Evolutionary conservation across 805 yeast genomes (phyloP), one percentile per base, ranked within the genome.

Genomic region (Millerago galiae): DNA sequence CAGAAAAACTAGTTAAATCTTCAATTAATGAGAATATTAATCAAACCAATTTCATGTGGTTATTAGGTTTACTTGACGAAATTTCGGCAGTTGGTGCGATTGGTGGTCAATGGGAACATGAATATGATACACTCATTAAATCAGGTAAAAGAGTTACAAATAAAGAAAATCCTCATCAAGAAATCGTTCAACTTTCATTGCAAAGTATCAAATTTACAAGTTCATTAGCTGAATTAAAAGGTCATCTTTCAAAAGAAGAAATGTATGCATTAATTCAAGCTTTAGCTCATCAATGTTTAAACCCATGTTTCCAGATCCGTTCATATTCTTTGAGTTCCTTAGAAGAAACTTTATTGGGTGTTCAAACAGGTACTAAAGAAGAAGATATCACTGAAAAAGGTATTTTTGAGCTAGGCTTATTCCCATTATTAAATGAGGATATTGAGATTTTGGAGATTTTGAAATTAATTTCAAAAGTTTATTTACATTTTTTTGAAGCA

Each of bases 211-310:
- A 72, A 14, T 67, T 83, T 46, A 84, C 95, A 0, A 58, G 77
- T 8, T 70, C 70, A 4, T 61, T 84, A 41, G 49, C 75, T 24
- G 59, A 63, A 5, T 50, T 69, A 56, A 62, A 39, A 65, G 62
- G 38, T 41, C 56, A 40, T 29, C 32, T 42, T 42, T 49, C 56
- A 1, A 61, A 61, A 35, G 68, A 62, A 33, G 71, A 65, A 46
- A 59, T 59, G 35, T 59, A 66, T 49, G 83, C 95, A 1, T 67
- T 86, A 46, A 69, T 84, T 25, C 91, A 87, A 56, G 95, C 95
- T 0, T 68, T 89, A 41, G 88, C 93, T 0, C 91, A 84, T 54
- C 96, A 90, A 59, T 85, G 96, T 58, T 74, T 83, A 58, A 89
- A 89, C 54, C 95, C 96, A 15, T 86, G 95, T 58, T 68, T 86